Base-by-base conservation (phyloP, 441 rosid species). In the Flueggea neowawraea region DNA sequence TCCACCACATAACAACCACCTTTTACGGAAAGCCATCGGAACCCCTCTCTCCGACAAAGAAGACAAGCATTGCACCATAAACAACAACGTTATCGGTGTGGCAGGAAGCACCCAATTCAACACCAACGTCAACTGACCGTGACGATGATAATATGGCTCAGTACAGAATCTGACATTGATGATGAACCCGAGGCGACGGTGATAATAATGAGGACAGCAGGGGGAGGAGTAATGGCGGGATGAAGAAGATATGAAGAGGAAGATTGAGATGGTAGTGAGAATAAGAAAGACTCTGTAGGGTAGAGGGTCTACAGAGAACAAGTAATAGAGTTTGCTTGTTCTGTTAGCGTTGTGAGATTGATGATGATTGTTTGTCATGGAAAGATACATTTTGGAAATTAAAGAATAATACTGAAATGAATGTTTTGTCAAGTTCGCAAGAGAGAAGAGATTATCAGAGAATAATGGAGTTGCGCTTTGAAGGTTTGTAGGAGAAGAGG, bases 291-390 rank as follows among this genome's bases (percentile, higher is more conserved):
- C 52, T 52, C 41, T 41, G 44, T 36, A 43, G 16, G 66, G 66
- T 12, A 52, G 58, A 17, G 66, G 66, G 39, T 62, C 51, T 28
- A 41, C 49, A 14, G 51, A 52, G 9, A 62, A 36, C 49, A 52
- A 41, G 12, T 62, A 50, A 0, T 22, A 41, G 57, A 52, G 13
- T 0, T 41, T 49, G 54, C 63, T 60, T n/a, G 52, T 22, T 52
- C 58, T 62, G 14, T 16, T 57, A 43, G 3, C 12, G 12, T 11
- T 43, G 10, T 43, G 45, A 43, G 28, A 22, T 22, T 22, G 28
- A 2, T 22, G 28, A 22, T 22, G 28, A 22, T 22, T 22, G 28
- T 22, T 22, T 22, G 28, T 22, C 28, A 22, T 22, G 28, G 28
- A 22, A 22, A 22, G 28, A 22, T 22, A 22, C 28, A 22, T 22